These are phyloP conservation scores for Quambalaria eucalypti DNA, from an alignment of 1,284 basidiomycete species.

Conservation along the genomic window DNA sequence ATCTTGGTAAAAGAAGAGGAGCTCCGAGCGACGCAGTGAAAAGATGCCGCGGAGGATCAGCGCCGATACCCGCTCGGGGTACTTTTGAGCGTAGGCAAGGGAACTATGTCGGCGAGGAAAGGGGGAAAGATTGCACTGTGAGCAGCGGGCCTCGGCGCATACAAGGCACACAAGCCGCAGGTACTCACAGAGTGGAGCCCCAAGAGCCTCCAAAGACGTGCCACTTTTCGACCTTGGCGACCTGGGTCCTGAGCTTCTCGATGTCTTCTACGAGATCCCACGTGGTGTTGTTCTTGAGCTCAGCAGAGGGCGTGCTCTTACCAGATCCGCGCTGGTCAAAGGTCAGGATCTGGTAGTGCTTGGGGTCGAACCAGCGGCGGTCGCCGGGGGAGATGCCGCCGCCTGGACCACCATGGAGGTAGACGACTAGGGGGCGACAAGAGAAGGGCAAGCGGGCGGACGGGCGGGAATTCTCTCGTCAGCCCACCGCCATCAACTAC, in stretches of 20 bases:
- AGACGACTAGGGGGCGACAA: slow-evolving; percentile 28
- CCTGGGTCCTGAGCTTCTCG: slow-evolving; percentile 66
- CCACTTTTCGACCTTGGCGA: slow-evolving; percentile 48
- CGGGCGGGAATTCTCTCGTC: neutral
- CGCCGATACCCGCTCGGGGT: slow-evolving; percentile 70
- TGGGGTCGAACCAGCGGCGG: slow-evolving; percentile 41
- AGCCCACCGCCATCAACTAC: neutral
- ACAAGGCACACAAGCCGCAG: too few relatives aligned
- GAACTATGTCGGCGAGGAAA: neutral
- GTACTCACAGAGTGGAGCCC: slow-evolving; percentile 69
- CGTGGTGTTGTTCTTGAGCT: slow-evolving; percentile 77
- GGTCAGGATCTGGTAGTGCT: slow-evolving; percentile 31
- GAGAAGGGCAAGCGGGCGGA: neutral
- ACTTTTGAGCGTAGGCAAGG: slow-evolving; percentile 74
- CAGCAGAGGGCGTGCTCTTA: slow-evolving; percentile 73
- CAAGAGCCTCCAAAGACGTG: slow-evolving; percentile 49
- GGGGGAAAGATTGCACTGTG: too few relatives aligned
- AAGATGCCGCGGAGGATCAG: slow-evolving; percentile 87
- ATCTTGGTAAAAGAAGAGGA: slow-evolving; percentile 85
- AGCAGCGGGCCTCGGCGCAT: neutral
- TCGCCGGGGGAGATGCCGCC: slow-evolving; percentile 31
- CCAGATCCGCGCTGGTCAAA: slow-evolving; percentile 62
- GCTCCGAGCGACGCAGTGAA: slow-evolving; percentile 68
- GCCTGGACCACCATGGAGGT: slow-evolving; percentile 42
- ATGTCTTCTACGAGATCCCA: slow-evolving; percentile 89